Base-by-base conservation (phyloP, 208 protist species). In the Sergeia podlipaevii region DNA sequence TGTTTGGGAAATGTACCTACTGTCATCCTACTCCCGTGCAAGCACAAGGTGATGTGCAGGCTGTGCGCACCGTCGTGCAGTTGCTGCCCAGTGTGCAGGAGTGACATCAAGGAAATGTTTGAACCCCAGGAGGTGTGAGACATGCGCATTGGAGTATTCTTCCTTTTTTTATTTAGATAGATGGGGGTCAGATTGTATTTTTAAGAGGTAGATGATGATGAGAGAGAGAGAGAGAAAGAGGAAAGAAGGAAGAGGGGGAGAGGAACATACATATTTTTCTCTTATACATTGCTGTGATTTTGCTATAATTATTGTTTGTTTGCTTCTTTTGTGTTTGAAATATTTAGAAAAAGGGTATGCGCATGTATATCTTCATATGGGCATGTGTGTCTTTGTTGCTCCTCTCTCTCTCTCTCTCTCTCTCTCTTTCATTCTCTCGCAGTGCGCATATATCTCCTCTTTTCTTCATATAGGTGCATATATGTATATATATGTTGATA, bases 11-110 rank as follows among this genome's bases (percentile, higher is more conserved):
- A 78, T 48, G 69, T 85, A 26, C 80, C 88, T 5, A 89, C 82
- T 0, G 85, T 95, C 23, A 87, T 95, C 39, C 51, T 87, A 34
- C 54, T 90, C 38, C 88, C 88, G 20, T 95, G 88, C 56, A 84
- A 79, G 57, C 88, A 95, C 57, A 87, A 89, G 54, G 74, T 89
- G 38, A 65, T 92, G 45, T 92, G 84, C 62, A 70, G 82, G 15
- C 61, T 82, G 17, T 92, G 84, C 30, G 84, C 84, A 5, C 63
- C 80, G 30, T 68, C 68, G 26, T 60, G 70, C 15, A 48, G 41
- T 18, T 70, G 43, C 4, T 95, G 88, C 55, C 82, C 84, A 0
- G 74, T 89, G 30, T 95, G 88, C 53, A 77, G 88, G 27, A 73
- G 63, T n/a, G 49, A 62, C 28, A 77, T 89, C 30, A 57, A 55